phyloP scores from a whole-genome alignment of 148 eudicot species.

The Rhododendron ferrugineum region DNA sequence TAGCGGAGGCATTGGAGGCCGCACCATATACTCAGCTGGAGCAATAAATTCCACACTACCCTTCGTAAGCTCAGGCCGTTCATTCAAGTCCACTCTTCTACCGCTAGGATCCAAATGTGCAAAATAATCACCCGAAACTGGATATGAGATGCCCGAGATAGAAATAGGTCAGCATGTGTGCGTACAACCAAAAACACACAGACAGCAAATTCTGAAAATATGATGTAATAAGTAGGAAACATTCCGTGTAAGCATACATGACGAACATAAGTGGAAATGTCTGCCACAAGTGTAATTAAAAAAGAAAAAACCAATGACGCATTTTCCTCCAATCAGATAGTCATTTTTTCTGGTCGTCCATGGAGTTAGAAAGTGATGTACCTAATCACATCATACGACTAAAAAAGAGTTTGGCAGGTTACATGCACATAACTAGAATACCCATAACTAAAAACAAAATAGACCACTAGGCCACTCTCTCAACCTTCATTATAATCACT shows the following conservation, averaged over 20 bases:
- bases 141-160: neutral
- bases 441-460: neutral
- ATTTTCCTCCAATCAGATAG: neutral
- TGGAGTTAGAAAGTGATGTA: neutral
- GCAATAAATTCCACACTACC: conserved; percentile 98
- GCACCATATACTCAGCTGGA: conserved; percentile 98
- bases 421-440: neutral
- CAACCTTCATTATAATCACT: neutral
- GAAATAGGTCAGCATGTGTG: conserved; percentile 11
- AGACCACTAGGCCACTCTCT: neutral
- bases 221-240: neutral
- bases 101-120: conserved; percentile 85
- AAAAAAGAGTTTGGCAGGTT: neutral
- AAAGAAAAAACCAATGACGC: neutral
- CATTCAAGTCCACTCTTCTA: conserved; percentile 76
- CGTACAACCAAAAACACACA: neutral
- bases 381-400: neutral
- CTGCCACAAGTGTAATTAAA: neutral
- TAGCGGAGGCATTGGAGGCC: conserved; percentile 97
- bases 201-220: neutral
- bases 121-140: conserved; percentile 85
- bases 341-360: neutral
- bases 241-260: neutral
- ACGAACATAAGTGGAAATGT: neutral
- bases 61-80: conserved; percentile 81